A percentile compares a stretch with the other conserved stretches of the same genome.
Evolutionary conservation across 495 filamentous ascomycete genomes (phyloP).

Genomic region (Emericellopsis terricola): DNA sequence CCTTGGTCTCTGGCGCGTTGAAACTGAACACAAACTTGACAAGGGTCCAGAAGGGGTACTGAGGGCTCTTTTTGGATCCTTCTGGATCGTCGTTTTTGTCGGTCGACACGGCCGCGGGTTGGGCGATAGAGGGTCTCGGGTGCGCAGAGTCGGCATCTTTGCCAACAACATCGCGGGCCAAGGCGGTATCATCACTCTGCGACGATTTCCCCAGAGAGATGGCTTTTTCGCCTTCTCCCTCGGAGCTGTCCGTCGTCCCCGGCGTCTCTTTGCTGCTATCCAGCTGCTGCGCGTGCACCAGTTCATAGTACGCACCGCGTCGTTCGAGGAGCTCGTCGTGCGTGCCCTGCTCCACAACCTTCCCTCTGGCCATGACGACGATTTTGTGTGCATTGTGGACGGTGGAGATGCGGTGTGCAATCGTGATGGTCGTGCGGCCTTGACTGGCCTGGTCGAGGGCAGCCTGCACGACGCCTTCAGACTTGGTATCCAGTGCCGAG

Average conservation of each 20-base stretch:
- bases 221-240: no score
- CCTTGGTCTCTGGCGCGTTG: conserved; percentile 54
- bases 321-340: conserved; percentile 40
- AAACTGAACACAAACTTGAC: conserved; percentile 72
- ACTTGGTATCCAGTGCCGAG: conserved; percentile 49
- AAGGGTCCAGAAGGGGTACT: conserved; percentile 62
- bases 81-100: no score
- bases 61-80: no score
- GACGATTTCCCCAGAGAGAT: no score
- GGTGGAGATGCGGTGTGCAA: conserved; percentile 49
- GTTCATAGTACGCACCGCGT: conserved; percentile 24
- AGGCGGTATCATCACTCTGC: no score
- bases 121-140: no score
- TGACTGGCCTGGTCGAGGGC: conserved; percentile 43
- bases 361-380: conserved; percentile 40
- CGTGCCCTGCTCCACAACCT: conserved; percentile 44
- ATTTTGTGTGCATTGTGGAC: conserved; percentile 53
- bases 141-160: no score
- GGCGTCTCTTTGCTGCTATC: conserved; percentile 32
- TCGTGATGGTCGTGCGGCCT: conserved; percentile 55
- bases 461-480: conserved; percentile 48
- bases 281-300: conserved; percentile 28
- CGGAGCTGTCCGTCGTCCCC: no score
- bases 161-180: no score
- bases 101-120: no score